Evolutionary conservation across 371 early-diverging fungal species (phyloP).

Genomic region (Chytridium lagenaria): DNA sequence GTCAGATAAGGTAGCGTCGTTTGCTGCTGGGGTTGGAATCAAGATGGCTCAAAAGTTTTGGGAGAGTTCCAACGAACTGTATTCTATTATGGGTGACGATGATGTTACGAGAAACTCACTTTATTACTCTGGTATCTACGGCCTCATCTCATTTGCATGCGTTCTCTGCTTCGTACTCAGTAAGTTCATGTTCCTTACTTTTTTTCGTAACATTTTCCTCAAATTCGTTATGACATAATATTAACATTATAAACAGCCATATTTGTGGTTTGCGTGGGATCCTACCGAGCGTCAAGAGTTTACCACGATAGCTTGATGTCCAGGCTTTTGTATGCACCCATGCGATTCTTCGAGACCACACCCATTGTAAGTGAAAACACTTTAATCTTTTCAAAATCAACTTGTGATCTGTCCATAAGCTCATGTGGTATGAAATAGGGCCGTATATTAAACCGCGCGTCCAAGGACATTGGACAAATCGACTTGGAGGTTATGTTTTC

Average conservation of each 20-base stretch:
- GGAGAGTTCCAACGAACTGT: not conserved
- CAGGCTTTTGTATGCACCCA: conserved; percentile 47
- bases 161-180: not conserved
- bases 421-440: no score
- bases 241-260: no score
- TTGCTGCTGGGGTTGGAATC: not conserved
- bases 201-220: no score
- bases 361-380: conserved; percentile 66
- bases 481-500: conserved; percentile 19
- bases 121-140: not conserved
- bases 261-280: conserved; percentile 15
- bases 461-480: conserved; percentile 42
- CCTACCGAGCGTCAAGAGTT: conserved; percentile 35
- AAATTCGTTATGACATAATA: no score
- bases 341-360: conserved; percentile 80
- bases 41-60: no score
- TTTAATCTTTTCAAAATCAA: no score
- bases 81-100: not conserved
- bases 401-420: no score
- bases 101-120: not conserved
- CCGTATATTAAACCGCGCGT: conserved; percentile 84
- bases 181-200: no score
- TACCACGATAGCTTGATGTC: conserved; percentile 43
- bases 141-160: not conserved
- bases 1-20: not conserved